Evolutionary conservation across 2,329 filamentous ascomycete species (phyloP), one percentile per base, ranked within the genome.

Genomic region (Rasamsonia emersonii): DNA sequence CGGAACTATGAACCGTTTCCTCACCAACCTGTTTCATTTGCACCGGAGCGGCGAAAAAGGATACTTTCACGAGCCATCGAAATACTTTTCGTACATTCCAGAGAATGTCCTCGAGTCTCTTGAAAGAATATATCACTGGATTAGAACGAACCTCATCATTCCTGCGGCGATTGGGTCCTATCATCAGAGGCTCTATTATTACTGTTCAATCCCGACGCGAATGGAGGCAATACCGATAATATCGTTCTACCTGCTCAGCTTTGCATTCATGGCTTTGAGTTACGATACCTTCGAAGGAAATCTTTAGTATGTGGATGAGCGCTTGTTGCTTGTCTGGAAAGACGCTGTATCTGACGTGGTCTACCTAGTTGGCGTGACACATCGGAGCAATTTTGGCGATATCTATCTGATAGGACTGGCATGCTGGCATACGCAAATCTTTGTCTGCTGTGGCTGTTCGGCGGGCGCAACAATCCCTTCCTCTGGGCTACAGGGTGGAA

Each of bases 401-500:
- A 77, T 34, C 61, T 75, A 0, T 71, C 74, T 0, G 76, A 81
- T 38, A 68, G 79, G 7, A 77, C 76, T 0, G 77, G 78, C 0
- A 70, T 78, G 18, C 64, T 83, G 15, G 71, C 75, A 0, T 73
- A 77, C 42, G 73, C 71, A 3, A 79, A 79, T 40, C 65, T 82
- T 5, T 74, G 76, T 0, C 45, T 79, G 2, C 57, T 82, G 0
- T 82, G 77, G 76, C 52, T 82, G 0, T 82, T 83, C 41, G 73
- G 71, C 0, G 73, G 74, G 47, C 64, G 79, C 7, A 84, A 83
- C 39, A 81, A 83, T 31, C 46, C 77, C 0, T 64, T 82, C 10
- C 59, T 81, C 33, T 79, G 74, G 74, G 49, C 76, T 0, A 82
- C 79, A 0, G 78, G 78, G 0, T 83, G 79, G 77, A 75, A 73